Conservation (phyloP, 768 basidiomycete genomes). For the Termitomyces sp. region DNA sequence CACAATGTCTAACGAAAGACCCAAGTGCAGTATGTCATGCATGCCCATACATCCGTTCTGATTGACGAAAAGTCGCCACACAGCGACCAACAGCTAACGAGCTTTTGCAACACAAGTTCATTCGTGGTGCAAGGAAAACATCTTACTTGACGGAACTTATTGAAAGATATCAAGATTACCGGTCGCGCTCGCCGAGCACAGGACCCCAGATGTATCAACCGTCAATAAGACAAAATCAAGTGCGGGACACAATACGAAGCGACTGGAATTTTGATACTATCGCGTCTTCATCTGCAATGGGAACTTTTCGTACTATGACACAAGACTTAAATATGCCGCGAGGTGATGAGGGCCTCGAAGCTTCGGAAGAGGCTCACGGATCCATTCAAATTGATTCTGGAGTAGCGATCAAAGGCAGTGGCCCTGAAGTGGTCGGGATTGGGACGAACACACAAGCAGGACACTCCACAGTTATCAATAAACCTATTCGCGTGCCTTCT, state of each 20-base stretch:
- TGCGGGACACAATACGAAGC: slow-evolving; percentile 83
- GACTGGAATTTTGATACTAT: slow-evolving; percentile 97
- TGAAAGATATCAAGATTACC: slow-evolving; percentile 80
- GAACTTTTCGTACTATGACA: slow-evolving; percentile 68
- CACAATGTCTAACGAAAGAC: slow-evolving; percentile 89
- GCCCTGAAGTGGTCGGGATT: slow-evolving; percentile 35
- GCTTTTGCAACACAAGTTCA: slow-evolving; percentile 90
- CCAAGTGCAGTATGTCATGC: slow-evolving; percentile 55
- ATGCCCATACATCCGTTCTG: neutral
- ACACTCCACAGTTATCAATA: slow-evolving; percentile 73
- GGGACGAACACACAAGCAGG: slow-evolving; percentile 49
- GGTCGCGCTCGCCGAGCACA: slow-evolving; percentile 52
- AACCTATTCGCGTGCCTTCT: slow-evolving; percentile 29
- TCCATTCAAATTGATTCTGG: slow-evolving; percentile 62
- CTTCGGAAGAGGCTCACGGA: slow-evolving; percentile 32
- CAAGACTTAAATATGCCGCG: slow-evolving; percentile 54
- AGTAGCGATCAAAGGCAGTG: slow-evolving; percentile 62
- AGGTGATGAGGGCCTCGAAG: slow-evolving; percentile 52
- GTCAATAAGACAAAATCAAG: slow-evolving; percentile 48
- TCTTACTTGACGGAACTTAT: slow-evolving; percentile 82
- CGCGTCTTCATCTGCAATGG: slow-evolving; percentile 66
- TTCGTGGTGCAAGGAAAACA: slow-evolving; percentile 78
- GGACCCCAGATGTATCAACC: slow-evolving; percentile 50
- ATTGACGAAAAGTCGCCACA: slow-evolving; percentile 11
- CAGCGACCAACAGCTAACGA: slow-evolving; percentile 91